A percentile compares a stretch with the other conserved stretches of the same genome.
phyloP scores from a whole-genome alignment of 2,329 filamentous ascomycete genomes.

The Dactylellina haptotyla region DNA sequence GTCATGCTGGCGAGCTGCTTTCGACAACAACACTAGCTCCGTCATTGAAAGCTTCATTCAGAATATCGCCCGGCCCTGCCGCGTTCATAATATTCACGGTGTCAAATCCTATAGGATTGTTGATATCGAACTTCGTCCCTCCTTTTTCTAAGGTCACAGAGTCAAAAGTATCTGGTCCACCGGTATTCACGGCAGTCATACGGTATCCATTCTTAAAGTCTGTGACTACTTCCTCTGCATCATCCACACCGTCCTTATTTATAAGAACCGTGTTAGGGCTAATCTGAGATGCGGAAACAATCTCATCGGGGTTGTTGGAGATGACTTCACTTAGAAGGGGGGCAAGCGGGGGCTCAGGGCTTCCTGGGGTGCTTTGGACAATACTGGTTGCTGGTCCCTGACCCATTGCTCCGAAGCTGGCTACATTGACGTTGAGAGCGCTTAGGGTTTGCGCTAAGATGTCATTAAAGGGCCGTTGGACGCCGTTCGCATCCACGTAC shows the following conservation, averaged over 20 bases:
- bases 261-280: constrained; percentile 19
- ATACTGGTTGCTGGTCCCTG: not conserved
- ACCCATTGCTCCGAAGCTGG: constrained; percentile 7
- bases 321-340: constrained; percentile 30
- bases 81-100: constrained; percentile 1
- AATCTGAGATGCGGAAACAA: constrained; percentile 17
- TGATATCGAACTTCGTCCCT: constrained; percentile 19
- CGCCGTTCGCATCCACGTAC: constrained; percentile 35
- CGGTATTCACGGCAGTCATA: constrained; percentile 19
- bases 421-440: constrained; percentile 24
- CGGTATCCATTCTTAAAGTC: constrained; percentile 12
- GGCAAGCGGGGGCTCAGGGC: not conserved
- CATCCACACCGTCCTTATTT: constrained; percentile 6
- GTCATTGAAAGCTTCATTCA: constrained; percentile 8
- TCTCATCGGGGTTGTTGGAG: constrained; percentile 3
- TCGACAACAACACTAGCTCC: constrained; percentile 20
- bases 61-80: not conserved
- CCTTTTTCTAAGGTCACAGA: constrained; percentile 15
- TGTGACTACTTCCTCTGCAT: constrained; percentile 9
- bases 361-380: not conserved
- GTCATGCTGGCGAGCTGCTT: not conserved
- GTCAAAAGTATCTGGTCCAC: constrained; percentile 7
- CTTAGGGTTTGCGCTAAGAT: constrained; percentile 1
- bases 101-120: constrained; percentile 18
- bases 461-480: constrained; percentile 19